A percentile compares a stretch with the other conserved stretches of the same genome.
phyloP scores from a whole-genome alignment of 129 eudicot genomes.

The Smallanthus sonchifolius region DNA sequence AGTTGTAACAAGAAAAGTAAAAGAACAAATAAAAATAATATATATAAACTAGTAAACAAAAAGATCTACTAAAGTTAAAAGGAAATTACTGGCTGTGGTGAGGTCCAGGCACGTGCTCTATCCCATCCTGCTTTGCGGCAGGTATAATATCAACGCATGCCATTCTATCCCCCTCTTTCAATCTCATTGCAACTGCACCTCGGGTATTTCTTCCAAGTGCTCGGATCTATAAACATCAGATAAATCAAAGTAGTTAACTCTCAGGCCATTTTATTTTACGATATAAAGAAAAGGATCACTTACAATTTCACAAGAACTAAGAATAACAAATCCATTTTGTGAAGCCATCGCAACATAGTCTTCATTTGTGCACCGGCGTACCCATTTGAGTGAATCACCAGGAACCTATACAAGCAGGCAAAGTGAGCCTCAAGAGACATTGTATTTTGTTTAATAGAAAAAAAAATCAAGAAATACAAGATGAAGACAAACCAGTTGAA shows the following conservation, averaged over 20 bases:
- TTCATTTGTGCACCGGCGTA: slow-evolving; percentile 75
- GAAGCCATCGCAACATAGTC: slow-evolving; percentile 98
- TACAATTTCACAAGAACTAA: slow-evolving; percentile 77
- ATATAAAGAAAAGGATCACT: slow-evolving; percentile 18
- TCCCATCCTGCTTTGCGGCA: slow-evolving; percentile 43
- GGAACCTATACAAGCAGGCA: slow-evolving; percentile 59
- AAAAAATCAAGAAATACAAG: background rate
- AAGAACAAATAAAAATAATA: background rate
- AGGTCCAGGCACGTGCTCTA: slow-evolving; percentile 36
- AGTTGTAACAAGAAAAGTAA: background rate
- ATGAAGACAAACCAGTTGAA: slow-evolving; percentile 70
- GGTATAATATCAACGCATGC: slow-evolving; percentile 91
- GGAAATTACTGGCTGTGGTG: slow-evolving; percentile 39
- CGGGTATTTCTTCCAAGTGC: slow-evolving; percentile 89
- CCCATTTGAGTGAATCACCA: slow-evolving; percentile 97
- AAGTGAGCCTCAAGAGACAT: slow-evolving; percentile 14
- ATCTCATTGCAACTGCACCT: slow-evolving; percentile 84
- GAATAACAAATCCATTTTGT: slow-evolving; percentile 79
- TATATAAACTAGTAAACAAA: background rate
- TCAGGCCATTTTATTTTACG: background rate
- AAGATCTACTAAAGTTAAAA: background rate
- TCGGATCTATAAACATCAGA: slow-evolving; percentile 52
- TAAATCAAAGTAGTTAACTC: background rate
- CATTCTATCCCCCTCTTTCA: slow-evolving; percentile 76
- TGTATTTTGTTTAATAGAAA: background rate